Evolutionary conservation across 1,284 basidiomycete species (phyloP), one percentile per base, ranked within the genome.

Genomic region (Sanguinoderma infundibulare): DNA sequence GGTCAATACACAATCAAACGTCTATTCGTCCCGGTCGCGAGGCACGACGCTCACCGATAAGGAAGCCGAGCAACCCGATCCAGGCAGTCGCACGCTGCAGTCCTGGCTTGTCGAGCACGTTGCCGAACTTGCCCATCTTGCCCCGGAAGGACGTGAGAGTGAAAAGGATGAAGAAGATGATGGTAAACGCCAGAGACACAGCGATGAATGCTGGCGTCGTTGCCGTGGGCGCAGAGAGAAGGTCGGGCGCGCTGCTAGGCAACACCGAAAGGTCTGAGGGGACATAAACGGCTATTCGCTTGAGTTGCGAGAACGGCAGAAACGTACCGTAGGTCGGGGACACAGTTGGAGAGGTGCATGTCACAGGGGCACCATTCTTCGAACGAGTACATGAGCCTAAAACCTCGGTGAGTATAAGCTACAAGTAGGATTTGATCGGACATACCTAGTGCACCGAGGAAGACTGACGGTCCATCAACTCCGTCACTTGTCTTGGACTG

Each of bases 21-120:
- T 53, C 26, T 24, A 20, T 32, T 53, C 30, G 44, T 63, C 53
- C 34, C 50, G n/a, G 51, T 5, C 22, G 55, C 59, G 17, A 20
- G 22, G 46, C 42, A 36, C 5, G 55, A n/a, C 12, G 72, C 80
- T 35, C 61, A 87, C 90, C 90, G 56, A 90, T 83, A 66, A 92
- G 78, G 72, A 91, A 92, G 12, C 89, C 88, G 62, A 88, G 78
- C 51, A 92, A 79, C 5, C 91, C 91, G 61, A 91, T 79, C 88
- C 90, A 92, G 15, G 89, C 87, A 14, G 87, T 85, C 20, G 77
- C 67, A 28, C 82, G 82, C 61, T 90, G 88, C 7, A 90, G 69
- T 20, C 79, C 63, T 0, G 89, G 88, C 44, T 80, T 85, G 50
- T 87, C 87, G 60, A 91, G 77, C 6, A 74, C 59, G 12, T 76